Evolutionary conservation across 1,139 yeast species (phyloP).

Genomic region (Geotrichum phurueaensis): DNA sequence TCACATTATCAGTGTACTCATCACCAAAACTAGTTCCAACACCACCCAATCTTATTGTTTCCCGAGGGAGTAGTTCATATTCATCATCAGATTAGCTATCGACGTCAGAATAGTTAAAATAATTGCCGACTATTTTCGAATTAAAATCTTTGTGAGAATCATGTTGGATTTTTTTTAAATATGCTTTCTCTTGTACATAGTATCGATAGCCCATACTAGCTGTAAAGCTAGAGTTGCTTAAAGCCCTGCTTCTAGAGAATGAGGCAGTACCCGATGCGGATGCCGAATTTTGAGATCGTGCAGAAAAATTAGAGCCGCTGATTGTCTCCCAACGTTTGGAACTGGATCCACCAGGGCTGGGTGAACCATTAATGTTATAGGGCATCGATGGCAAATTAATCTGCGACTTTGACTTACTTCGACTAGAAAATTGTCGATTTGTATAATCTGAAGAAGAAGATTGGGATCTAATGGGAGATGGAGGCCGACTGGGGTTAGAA

Average conservation of each 20-base stretch:
- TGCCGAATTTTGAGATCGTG: neutral
- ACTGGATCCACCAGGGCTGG: neutral
- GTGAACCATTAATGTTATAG: neutral
- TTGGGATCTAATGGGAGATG: slow-evolving; percentile 7
- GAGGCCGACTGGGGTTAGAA: neutral
- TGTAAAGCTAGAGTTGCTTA: neutral
- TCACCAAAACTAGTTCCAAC: slow-evolving; percentile 35
- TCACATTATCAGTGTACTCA: slow-evolving; percentile 32
- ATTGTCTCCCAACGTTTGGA: slow-evolving; percentile 8
- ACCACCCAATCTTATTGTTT: slow-evolving; percentile 30
- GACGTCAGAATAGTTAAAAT: slow-evolving; percentile 24
- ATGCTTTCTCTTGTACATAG: slow-evolving; percentile 61
- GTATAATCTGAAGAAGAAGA: slow-evolving; percentile 9
- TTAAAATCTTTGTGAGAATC: slow-evolving; percentile 57
- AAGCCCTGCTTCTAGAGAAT: neutral
- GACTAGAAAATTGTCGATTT: neutral
- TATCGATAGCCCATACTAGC: slow-evolving; percentile 20
- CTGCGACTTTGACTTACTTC: slow-evolving; percentile 9
- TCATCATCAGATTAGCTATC: slow-evolving; percentile 27
- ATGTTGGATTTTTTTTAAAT: slow-evolving; percentile 58
- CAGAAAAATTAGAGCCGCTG: slow-evolving; percentile 1
- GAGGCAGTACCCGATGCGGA: neutral
- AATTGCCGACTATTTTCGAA: slow-evolving; percentile 22
- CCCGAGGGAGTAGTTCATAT: slow-evolving; percentile 23
- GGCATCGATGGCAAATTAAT: slow-evolving; percentile 1